phyloP scores from a whole-genome alignment of 2,329 filamentous ascomycete species.

The Fusarium mangiferae region DNA sequence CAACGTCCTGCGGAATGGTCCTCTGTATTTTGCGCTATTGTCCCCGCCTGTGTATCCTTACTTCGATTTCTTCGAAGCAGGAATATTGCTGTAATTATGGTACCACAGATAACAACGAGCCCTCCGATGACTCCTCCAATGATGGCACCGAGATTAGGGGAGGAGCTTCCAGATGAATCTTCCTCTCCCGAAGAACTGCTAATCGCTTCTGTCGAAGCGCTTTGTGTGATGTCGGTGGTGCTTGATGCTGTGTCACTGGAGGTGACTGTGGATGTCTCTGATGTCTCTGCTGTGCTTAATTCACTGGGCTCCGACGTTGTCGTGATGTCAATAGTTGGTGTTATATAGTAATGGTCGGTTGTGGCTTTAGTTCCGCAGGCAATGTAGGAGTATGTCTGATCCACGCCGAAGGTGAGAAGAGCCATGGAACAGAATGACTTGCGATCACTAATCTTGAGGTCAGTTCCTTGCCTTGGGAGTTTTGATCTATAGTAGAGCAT shows the following conservation, averaged over 20 bases:
- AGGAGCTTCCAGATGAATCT: neutral
- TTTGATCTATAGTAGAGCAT: neutral
- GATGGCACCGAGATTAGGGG: conserved; percentile 47
- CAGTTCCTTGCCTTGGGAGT: neutral
- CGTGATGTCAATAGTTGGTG: conserved; percentile 18
- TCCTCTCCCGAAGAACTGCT: neutral
- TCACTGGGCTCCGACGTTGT: neutral
- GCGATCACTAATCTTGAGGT: neutral
- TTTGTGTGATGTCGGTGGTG: neutral
- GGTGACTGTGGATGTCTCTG: neutral
- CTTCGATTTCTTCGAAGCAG: conserved; percentile 10
- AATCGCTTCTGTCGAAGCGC: neutral
- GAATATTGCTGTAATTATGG: neutral
- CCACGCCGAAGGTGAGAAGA: conserved; percentile 46
- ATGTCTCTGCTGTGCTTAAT: neutral
- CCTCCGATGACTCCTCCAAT: conserved; percentile 52
- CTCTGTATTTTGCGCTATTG: neutral
- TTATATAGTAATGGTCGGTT: conserved; percentile 43
- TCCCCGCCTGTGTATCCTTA: neutral
- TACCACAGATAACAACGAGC: conserved; percentile 45
- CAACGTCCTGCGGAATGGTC: neutral
- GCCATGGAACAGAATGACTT: conserved; percentile 49
- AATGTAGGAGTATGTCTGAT: conserved; percentile 52
- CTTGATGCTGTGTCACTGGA: neutral
- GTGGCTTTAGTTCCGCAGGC: conserved; percentile 47